Conservation (phyloP, 208 protist genomes). For the Crithidia brevicula region DNA sequence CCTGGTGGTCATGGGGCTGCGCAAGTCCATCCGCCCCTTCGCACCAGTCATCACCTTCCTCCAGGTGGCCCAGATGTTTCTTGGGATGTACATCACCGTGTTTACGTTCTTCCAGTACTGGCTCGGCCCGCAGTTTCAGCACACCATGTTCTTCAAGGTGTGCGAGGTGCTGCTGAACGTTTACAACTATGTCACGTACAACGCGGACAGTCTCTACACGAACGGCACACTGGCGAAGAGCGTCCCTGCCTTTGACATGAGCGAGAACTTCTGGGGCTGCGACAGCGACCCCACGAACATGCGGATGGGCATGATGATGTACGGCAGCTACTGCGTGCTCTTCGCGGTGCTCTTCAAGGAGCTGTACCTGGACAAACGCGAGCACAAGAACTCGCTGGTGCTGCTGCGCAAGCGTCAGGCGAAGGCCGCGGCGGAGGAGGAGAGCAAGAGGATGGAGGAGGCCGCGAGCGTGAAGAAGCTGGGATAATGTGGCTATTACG, state of each 20-base stretch:
- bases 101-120: conserved; percentile 47
- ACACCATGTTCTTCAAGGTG: conserved; percentile 21
- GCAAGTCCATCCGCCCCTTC: conserved; percentile 59
- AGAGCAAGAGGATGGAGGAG: no score
- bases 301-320: conserved; percentile 79
- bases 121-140: conserved; percentile 21
- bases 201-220: conserved; percentile 34
- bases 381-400: conserved; percentile 24
- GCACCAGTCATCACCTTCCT: conserved; percentile 77
- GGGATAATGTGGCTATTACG: no score
- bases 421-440: background rate
- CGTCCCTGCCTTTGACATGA: conserved; percentile 40
- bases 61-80: conserved; percentile 92
- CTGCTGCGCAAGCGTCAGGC: conserved; percentile 13
- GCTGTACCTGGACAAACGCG: conserved; percentile 31
- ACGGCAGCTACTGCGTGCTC: conserved; percentile 87
- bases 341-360: conserved; percentile 79
- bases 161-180: conserved; percentile 13
- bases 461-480: background rate
- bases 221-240: conserved; percentile 38
- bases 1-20: conserved; percentile 55
- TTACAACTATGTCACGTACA: background rate
- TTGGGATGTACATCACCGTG: conserved; percentile 69
- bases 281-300: conserved; percentile 44
- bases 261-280: conserved; percentile 39